phyloP scores from a whole-genome alignment of 108 stramenopile genomes.

The Aurantiochytrium sp. region DNA sequence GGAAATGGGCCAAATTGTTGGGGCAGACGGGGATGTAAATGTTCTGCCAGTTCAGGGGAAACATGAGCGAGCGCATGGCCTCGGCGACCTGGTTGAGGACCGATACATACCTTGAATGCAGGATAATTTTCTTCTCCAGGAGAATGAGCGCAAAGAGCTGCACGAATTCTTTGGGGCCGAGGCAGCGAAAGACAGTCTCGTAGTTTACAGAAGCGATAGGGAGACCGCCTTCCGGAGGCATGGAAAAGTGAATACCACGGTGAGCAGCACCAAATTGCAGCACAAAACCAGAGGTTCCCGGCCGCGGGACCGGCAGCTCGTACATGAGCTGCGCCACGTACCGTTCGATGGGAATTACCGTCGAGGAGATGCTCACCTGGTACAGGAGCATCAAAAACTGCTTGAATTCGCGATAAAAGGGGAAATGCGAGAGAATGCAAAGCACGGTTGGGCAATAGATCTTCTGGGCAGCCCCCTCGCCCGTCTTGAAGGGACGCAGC shows the following conservation, averaged over 20 bases:
- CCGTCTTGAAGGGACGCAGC: neutral
- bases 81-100: conserved; percentile 9
- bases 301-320: conserved; percentile 2
- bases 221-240: neutral
- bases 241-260: neutral
- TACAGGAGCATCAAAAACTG: neutral
- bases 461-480: neutral
- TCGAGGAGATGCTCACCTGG: neutral
- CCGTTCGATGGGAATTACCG: neutral
- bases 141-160: conserved; percentile 1
- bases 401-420: conserved; percentile 17
- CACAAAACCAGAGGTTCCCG: neutral
- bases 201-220: neutral
- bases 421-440: neutral
- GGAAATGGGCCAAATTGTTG: neutral
- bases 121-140: neutral
- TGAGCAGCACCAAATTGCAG: neutral
- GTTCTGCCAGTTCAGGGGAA: conserved; percentile 12
- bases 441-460: neutral
- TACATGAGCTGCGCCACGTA: conserved; percentile 3
- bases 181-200: conserved; percentile 2
- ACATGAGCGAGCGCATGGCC: neutral
- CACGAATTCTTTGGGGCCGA: neutral
- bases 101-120: neutral
- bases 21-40: neutral